Conservation (phyloP, 805 yeast species). For the Lipomyces yamanashiensis region DNA sequence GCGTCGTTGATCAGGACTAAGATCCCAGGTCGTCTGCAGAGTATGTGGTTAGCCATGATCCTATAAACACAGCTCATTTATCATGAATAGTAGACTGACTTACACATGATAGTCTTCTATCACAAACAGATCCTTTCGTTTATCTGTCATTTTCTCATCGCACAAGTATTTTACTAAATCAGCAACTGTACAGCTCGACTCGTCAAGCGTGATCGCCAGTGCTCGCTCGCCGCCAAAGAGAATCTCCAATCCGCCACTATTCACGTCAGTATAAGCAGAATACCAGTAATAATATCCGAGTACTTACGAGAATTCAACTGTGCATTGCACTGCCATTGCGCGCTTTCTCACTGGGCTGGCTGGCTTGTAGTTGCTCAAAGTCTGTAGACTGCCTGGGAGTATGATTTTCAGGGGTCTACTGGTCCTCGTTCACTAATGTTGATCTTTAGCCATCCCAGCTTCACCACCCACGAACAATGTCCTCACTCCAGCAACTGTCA, state of each 20-base stretch:
- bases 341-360: neutral
- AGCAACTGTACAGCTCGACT: constrained; percentile 47
- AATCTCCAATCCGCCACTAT: constrained; percentile 81
- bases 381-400: neutral
- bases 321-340: constrained; percentile 12
- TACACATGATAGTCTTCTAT: constrained; percentile 69
- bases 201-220: constrained; percentile 55
- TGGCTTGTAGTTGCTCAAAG: neutral
- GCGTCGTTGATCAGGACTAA: constrained; percentile 89
- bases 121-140: constrained; percentile 71
- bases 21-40: constrained; percentile 77
- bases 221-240: constrained; percentile 66
- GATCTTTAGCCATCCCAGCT: neutral
- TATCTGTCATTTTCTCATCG: constrained; percentile 57
- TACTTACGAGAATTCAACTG: constrained; percentile 30
- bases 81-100: constrained; percentile 8
- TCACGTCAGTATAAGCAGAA: constrained; percentile 3
- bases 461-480: neutral
- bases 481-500: constrained; percentile 45
- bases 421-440: neutral
- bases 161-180: constrained; percentile 62
- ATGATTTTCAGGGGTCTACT: constrained; percentile 4
- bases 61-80: too few relatives aligned
- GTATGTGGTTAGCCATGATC: too few relatives aligned
- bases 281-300: too few relatives aligned